Percentiles rank a stretch among this genome's conserved stretches.
phyloP scores from a whole-genome alignment of 2,329 filamentous ascomycete species.

The Didymella keratinophila region DNA sequence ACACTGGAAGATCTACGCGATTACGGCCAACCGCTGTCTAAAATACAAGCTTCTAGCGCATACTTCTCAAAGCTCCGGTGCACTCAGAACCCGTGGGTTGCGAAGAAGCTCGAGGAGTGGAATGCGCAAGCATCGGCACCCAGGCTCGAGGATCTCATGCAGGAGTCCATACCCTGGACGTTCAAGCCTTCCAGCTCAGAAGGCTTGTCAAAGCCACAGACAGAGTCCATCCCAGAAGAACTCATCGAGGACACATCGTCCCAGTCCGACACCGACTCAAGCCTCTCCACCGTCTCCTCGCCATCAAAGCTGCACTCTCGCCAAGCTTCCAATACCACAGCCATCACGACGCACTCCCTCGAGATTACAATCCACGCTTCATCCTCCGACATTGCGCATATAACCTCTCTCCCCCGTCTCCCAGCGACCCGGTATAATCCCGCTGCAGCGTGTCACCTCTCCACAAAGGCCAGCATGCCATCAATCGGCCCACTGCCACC shows the following conservation, averaged over 20 bases:
- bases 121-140: conserved; percentile 31
- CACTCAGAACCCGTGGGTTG: conserved; percentile 49
- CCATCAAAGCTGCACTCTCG: conserved; percentile 28
- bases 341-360: conserved; percentile 31
- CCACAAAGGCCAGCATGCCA: conserved; percentile 22
- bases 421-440: conserved; percentile 15
- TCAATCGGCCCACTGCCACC: conserved; percentile 27
- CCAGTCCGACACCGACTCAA: conserved; percentile 37
- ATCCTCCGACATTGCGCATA: conserved; percentile 35
- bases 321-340: conserved; percentile 31
- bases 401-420: conserved; percentile 20
- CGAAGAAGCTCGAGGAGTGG: conserved; percentile 45
- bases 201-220: conserved; percentile 24
- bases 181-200: conserved; percentile 39
- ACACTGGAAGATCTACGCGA: conserved; percentile 46
- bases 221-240: conserved; percentile 36
- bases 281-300: conserved; percentile 14
- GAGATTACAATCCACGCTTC: conserved; percentile 43
- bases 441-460: conserved; percentile 1
- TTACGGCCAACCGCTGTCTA: conserved; percentile 44
- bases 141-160: conserved; percentile 39
- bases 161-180: conserved; percentile 43
- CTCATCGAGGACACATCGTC: conserved; percentile 26
- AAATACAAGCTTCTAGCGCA: conserved; percentile 47
- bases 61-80: conserved; percentile 51